Base-by-base conservation (phyloP, 495 filamentous ascomycete species). In the Trichoderma virens region DNA sequence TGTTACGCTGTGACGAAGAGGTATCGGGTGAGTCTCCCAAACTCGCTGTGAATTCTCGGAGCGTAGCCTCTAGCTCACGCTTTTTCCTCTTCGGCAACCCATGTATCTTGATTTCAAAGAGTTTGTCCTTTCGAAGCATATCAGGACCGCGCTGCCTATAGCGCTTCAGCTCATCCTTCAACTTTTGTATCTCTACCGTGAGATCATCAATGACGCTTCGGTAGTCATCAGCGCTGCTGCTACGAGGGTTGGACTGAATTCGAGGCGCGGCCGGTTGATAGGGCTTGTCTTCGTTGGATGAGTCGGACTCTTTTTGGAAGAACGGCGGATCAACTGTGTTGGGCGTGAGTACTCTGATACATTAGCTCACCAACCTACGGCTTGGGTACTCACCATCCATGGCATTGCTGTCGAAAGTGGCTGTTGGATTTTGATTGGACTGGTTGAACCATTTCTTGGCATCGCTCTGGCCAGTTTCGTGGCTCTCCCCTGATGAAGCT, bases 81-180 rank as follows among this genome's bases (percentile, higher is more conserved):
- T 88, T 91, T 73, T 88, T 90, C 43, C 82, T 76, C 32, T 73
- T 72, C 7, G 87, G 79, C 38, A 93, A 73, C 3, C 84, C 85
- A 69, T 92, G 88, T 35, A 91, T 78, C 67, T 87, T 83, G 59
- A 93, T 82, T 70, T 93, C 90, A 67, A 93, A 91, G 3, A 93
- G 75, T 66, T 87, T 90, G 20, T 93, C 89, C 32, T 74, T 79
- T 2, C 73, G 71, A 62, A 90, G 72, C 65, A 84, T 80, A 35
- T 82, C 75, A 35, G 83, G 82, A 14, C 88, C 82, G 64, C 84
- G 70, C 59, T 81, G 84, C 70, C 88, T 86, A 65, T 88, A 88
- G 62, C 85, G 84, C 69, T 78, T 85, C 64, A 93, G 66, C 68
- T 84, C 86, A 66, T 84, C 82, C 73, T 86, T 90, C 61, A 93